Percentiles rank a stretch among this genome's conserved stretches.
Conservation (phyloP, 345 rosid species). For the Eucalyptus cloeziana region DNA sequence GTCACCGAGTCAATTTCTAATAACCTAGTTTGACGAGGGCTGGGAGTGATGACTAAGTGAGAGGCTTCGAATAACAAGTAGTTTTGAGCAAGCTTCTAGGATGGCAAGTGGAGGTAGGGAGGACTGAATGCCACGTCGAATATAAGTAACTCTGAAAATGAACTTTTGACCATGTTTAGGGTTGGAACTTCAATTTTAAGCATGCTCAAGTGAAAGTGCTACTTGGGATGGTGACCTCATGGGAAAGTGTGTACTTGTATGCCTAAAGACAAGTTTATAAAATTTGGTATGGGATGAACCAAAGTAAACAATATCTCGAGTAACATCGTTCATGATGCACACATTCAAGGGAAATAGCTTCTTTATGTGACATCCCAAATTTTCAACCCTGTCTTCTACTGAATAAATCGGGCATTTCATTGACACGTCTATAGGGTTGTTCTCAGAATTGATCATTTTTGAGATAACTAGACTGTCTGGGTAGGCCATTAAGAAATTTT, state of each 20-base stretch:
- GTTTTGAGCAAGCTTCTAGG: fast-evolving
- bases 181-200: neutral
- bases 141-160: neutral
- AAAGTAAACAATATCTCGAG: neutral
- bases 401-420: too few species aligned
- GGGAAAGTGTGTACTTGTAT: neutral
- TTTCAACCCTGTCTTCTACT: too few species aligned
- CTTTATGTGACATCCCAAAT: neutral
- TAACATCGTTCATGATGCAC: neutral
- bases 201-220: neutral
- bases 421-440: too few species aligned
- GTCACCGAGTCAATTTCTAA: neutral
- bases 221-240: neutral
- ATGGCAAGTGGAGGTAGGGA: neutral
- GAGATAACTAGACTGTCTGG: too few species aligned
- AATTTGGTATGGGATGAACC: neutral
- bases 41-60: neutral
- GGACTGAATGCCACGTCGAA: neutral
- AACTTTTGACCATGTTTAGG: neutral
- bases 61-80: neutral
- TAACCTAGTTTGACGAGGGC: neutral
- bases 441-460: too few species aligned
- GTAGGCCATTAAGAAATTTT: too few species aligned
- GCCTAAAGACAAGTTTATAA: neutral
- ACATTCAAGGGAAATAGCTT: neutral